Evolutionary conservation across 2,329 filamentous ascomycete species (phyloP), one percentile per base, ranked within the genome.

Genomic region (Myriosclerotinia curreyana): DNA sequence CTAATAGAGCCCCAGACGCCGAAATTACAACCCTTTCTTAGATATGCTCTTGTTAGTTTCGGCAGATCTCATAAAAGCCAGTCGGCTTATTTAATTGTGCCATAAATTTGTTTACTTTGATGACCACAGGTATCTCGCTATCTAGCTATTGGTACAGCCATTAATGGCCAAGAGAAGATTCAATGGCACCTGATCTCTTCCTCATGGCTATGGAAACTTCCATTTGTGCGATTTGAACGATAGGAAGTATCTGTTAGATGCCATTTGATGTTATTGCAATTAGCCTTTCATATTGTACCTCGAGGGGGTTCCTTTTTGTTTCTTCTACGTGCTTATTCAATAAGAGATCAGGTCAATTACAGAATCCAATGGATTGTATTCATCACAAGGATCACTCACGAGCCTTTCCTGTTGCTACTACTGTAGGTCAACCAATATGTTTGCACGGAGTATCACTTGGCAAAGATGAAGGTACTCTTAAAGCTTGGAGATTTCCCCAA

Each of bases 251-350:
- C n/a, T 34, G 48, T 6, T 25, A 7, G 8, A 20, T 38, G 55
- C 48, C 55, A 59, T 31, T 59, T 59, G 42, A 59, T 59, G 55
- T 25, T 48, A 36, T 59, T 17, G 12, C n/a, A 59, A 25, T 36
- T 49, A 36, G 5, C n/a, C 22, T 38, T 46, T 36, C 42, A 12
- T 48, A 25, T 22, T 48, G 22, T 48, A 6, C 20, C 22, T 25
- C 12, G 31, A 25, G n/a, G 31, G 28, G 8, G 11, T 25, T 36
- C 20, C 48, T 44, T 25, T 36, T 14, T 34, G 28, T 20, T 17
- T 48, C 36, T 58, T 34, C 20, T 58, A 31, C 28, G 28, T 42
- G n/a, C 14, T 48, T 36, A 36, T 25, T 22, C 20, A 25, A 48
- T 0, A 34, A 48, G 8, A 59, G 31, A 59, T 8, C 28, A 31